Percentiles rank a stretch among this genome's conserved stretches.
Conservation (phyloP, 2,329 filamentous ascomycete species). For the Capronia americana region DNA sequence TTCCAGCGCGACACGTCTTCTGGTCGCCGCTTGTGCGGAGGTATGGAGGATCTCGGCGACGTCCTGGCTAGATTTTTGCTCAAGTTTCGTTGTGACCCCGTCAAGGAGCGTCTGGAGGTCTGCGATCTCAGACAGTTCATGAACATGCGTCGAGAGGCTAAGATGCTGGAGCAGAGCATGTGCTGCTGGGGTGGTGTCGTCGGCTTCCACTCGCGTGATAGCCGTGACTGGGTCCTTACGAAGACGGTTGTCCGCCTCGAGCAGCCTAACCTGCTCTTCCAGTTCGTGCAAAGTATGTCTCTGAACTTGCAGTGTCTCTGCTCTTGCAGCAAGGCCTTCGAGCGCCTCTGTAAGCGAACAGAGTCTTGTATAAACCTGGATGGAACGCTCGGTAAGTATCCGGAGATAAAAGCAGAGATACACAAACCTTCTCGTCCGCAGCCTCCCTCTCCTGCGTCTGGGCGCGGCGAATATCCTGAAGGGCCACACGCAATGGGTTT, state of each 20-base stretch:
- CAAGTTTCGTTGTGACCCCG: not conserved
- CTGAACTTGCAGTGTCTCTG: constrained; percentile 29
- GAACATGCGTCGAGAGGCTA: constrained; percentile 6
- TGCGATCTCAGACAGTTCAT: constrained; percentile 1
- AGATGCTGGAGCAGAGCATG: constrained; percentile 23
- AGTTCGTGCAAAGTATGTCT: constrained; percentile 12
- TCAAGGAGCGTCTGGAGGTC: not conserved
- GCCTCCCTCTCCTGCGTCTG: constrained; percentile 7
- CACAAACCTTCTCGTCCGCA: constrained; percentile 15
- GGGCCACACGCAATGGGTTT: constrained; percentile 10
- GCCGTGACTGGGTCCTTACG: not conserved
- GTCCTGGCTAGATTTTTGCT: constrained; percentile 9
- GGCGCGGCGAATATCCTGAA: constrained; percentile 12
- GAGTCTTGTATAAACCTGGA: constrained; percentile 24
- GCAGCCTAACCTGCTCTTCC: constrained; percentile 1
- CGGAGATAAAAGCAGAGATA: not conserved
- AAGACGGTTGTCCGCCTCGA: not conserved
- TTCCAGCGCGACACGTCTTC: constrained; percentile 9
- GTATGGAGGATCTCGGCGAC: constrained; percentile 13
- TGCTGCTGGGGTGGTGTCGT: constrained; percentile 13
- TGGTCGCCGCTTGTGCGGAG: constrained; percentile 12
- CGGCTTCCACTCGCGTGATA: not conserved
- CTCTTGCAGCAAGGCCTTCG: constrained; percentile 12
- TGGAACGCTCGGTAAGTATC: not conserved
- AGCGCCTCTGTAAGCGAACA: constrained; percentile 20